phyloP scores from a whole-genome alignment of 2,329 filamentous ascomycete species.

The Trichoderma hamatum region DNA sequence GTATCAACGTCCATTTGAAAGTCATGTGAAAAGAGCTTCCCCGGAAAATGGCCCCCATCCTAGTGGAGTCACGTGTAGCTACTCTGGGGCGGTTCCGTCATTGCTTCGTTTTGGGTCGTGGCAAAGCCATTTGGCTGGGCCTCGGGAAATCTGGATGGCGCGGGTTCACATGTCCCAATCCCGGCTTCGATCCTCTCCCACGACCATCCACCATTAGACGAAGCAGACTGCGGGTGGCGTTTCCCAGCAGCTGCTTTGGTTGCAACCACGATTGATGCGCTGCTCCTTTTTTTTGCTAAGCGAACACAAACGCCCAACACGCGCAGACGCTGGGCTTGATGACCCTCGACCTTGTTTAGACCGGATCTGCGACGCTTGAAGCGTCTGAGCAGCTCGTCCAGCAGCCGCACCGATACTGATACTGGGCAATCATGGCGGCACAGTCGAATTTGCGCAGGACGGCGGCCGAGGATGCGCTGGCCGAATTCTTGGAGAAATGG shows the following conservation, averaged over 20 bases:
- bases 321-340: constrained; percentile 19
- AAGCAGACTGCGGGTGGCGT: constrained; percentile 10
- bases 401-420: not conserved
- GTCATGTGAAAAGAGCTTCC: constrained; percentile 1
- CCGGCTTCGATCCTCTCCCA: not conserved
- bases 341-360: constrained; percentile 6
- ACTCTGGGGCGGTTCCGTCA: constrained; percentile 20
- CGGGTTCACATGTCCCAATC: constrained; percentile 22
- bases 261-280: constrained; percentile 1
- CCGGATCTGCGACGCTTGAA: constrained; percentile 23
- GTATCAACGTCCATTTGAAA: not conserved
- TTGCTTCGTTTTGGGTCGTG: constrained; percentile 14
- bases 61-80: constrained; percentile 22
- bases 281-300: not conserved
- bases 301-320: not conserved
- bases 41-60: constrained; percentile 4
- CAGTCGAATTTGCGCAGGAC: constrained; percentile 80
- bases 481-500: constrained; percentile 65
- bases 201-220: not conserved
- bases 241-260: not conserved
- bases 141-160: constrained; percentile 21
- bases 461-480: constrained; percentile 67
- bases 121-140: constrained; percentile 10
- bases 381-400: constrained; percentile 16
- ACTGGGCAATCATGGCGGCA: constrained; percentile 66